Evolutionary conservation across 2,329 filamentous ascomycete species (phyloP).

Genomic region (Beauveria caledonica): DNA sequence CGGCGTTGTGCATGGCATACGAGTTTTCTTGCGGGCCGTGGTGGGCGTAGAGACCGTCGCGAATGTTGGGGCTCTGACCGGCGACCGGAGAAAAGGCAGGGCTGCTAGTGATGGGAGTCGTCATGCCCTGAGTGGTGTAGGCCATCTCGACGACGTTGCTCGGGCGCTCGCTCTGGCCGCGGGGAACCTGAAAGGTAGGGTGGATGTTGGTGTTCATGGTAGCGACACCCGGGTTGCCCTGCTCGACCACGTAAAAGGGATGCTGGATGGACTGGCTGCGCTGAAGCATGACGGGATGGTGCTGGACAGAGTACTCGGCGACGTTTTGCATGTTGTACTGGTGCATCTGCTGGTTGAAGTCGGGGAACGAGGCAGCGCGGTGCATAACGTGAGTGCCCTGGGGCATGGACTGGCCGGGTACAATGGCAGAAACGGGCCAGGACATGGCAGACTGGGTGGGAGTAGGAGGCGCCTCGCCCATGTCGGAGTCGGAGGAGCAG

Average conservation of each 20-base stretch:
- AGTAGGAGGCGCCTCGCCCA: conserved; percentile 51
- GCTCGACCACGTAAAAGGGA: conserved; percentile 51
- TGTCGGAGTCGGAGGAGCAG: conserved; percentile 48
- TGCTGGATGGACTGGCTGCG: conserved; percentile 38
- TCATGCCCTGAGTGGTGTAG: conserved; percentile 38
- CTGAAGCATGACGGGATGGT: conserved; percentile 32
- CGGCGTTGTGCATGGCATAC: conserved; percentile 39
- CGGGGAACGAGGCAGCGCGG: conserved; percentile 45
- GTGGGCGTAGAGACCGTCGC: conserved; percentile 51
- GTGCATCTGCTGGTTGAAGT: conserved; percentile 43
- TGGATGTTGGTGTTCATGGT: conserved; percentile 50
- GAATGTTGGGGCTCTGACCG: conserved; percentile 43
- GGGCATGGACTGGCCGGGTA: conserved; percentile 28
- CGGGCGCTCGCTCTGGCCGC: conserved; percentile 38
- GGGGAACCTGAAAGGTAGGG: conserved; percentile 44
- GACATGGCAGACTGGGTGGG: conserved; percentile 43
- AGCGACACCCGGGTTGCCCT: conserved; percentile 52
- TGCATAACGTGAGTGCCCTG: conserved; percentile 34
- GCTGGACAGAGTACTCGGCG: conserved; percentile 36
- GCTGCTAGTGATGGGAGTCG: conserved; percentile 48
- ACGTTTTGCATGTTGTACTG: conserved; percentile 33
- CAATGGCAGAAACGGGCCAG: conserved; percentile 40
- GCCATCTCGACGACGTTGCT: conserved; percentile 37
- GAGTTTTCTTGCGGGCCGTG: conserved; percentile 40
- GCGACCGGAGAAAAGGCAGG: conserved; percentile 51